These are phyloP conservation scores for Amanita thiersii DNA, from an alignment of 768 basidiomycete genomes.

Conservation along the genomic window DNA sequence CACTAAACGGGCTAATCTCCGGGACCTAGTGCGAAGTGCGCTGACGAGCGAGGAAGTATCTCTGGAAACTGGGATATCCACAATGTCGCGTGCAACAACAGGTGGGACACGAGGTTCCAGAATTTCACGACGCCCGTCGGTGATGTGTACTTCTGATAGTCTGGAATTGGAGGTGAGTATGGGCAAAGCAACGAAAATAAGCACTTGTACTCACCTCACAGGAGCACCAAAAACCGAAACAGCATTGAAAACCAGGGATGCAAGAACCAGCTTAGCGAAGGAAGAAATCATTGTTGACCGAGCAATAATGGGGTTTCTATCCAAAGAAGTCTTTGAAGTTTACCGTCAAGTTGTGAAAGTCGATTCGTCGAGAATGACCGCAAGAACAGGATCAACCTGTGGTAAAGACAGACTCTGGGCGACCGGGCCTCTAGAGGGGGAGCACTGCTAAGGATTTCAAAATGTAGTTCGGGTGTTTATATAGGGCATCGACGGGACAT, in stretches of 20 bases:
- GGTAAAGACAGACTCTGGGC: constrained; percentile 34
- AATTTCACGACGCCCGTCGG: constrained; percentile 18
- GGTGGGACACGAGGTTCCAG: constrained; percentile 15
- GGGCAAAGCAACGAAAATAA: not conserved
- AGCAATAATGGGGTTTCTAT: constrained; percentile 23
- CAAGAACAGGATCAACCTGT: constrained; percentile 30
- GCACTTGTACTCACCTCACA: constrained; percentile 21
- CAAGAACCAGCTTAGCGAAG: constrained; percentile 26
- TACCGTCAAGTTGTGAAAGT: constrained; percentile 7
- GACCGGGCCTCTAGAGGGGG: constrained; percentile 35
- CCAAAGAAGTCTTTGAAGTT: constrained; percentile 15
- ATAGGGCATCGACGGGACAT: constrained; percentile 15
- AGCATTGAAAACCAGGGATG: constrained; percentile 30
- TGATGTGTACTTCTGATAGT: constrained; percentile 18
- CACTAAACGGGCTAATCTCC: constrained; percentile 20
- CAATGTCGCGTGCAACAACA: constrained; percentile 18
- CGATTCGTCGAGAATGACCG: constrained; percentile 8
- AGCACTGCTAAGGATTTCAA: constrained; percentile 35
- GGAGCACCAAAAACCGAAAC: constrained; percentile 29
- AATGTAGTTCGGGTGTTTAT: constrained; percentile 18
- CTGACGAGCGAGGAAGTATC: constrained; percentile 12
- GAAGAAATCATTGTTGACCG: constrained; percentile 33
- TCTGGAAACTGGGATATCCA: constrained; percentile 18
- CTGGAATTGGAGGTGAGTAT: constrained; percentile 12
- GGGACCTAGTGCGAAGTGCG: constrained; percentile 12